Base-by-base conservation (phyloP, 306 rosid genomes). In the Alnus glutinosa region DNA sequence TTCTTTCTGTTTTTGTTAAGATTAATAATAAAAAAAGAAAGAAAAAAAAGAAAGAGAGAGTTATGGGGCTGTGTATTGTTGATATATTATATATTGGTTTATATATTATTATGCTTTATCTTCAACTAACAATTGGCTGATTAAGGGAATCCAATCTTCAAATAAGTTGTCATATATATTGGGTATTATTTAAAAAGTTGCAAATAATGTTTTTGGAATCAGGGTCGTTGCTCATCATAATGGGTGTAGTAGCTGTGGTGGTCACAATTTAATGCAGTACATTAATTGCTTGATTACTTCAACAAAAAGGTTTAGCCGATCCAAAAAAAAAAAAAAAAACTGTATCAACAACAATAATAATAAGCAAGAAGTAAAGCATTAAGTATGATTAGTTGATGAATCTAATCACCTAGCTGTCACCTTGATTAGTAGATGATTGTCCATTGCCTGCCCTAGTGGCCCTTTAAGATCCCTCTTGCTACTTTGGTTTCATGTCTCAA, bases 401-500 rank as follows among this genome's bases (percentile, higher is more conserved):
- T 62, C 16, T 4, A 62, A 12, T 62, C 68, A 32, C 30, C 1
- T 11, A 23, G 28, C 28, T 4, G 16, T 42, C 46, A 42, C 46
- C 46, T 52, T 59, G 15, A 59, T 28, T 23, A 59, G 15, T 59
- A 11, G 66, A 59, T 28, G 66, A 59, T 59, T 30, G 64, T 23
- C 7, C 64, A 9, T 28, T 30, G 37, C 5, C 37, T 19, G 66
- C 19, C 10, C 37, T 59, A 4, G 37, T 42, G 66, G 66, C 66
- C 66, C 37, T 19, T 59, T 28, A 30, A 52, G 14, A 52, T 52
- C 58, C 58, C 58, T 52, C 4, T 59, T 59, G 6, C 36, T 23
- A 11, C 9, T 10, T 68, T 36, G 80, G 55, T 42, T 34, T 57
- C 70, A 70, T 34, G 57, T 78, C 76, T 32, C 36, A 4, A 73